Evolutionary conservation across 2,329 filamentous ascomycete species (phyloP).

Genomic region (Exophiala alcalophila): DNA sequence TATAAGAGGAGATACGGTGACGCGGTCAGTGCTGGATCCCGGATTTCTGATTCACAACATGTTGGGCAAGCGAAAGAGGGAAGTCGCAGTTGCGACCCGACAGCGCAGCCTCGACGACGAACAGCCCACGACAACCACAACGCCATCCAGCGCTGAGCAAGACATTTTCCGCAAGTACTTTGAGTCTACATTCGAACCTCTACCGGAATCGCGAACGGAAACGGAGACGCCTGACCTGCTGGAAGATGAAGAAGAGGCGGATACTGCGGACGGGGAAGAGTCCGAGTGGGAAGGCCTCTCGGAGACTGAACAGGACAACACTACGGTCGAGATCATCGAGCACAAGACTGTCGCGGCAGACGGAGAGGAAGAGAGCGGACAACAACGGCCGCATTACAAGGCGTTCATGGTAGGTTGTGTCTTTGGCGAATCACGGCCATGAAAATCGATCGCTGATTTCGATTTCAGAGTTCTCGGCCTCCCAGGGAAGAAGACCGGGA

Average conservation of each 20-base stretch:
- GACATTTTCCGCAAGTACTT: conserved; percentile 81
- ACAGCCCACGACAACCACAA: conserved; percentile 16
- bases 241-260: conserved; percentile 33
- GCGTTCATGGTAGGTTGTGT: conserved; percentile 66
- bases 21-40: too few species aligned
- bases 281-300: conserved; percentile 65
- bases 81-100: conserved; percentile 33
- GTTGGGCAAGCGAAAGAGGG: conserved; percentile 51
- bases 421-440: not conserved
- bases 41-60: too few species aligned
- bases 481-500: conserved; percentile 18
- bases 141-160: conserved; percentile 55
- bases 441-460: conserved; percentile 6
- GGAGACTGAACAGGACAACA: conserved; percentile 41
- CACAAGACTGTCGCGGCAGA: conserved; percentile 40
- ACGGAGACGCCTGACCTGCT: conserved; percentile 24
- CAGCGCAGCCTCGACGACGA: conserved; percentile 26
- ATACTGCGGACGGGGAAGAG: conserved; percentile 13
- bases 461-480: conserved; percentile 17
- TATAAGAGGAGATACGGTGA: too few species aligned
- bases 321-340: conserved; percentile 48
- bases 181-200: conserved; percentile 79
- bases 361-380: conserved; percentile 43
- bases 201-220: conserved; percentile 42
- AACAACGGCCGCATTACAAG: conserved; percentile 69